Conservation (phyloP, 306 rosid species). For the Crotalaria pallida region DNA sequence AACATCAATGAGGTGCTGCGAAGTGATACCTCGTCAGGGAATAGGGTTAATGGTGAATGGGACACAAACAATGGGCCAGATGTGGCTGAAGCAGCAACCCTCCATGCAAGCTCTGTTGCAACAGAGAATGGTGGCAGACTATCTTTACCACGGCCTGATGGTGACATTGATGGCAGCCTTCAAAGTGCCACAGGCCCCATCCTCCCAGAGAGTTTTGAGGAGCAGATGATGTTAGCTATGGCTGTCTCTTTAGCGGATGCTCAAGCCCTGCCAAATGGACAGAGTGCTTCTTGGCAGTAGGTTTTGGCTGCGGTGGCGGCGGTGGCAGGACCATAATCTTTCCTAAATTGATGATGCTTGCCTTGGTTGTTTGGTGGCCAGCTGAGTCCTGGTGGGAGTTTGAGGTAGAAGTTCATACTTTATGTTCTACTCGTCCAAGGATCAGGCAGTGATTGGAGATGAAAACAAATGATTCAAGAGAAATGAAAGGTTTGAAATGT, state of each 20-base stretch:
- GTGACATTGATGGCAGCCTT: conserved; percentile 49
- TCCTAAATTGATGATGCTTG: conserved; percentile 30
- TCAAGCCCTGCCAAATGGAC: conserved; percentile 52
- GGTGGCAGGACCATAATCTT: too few relatives aligned
- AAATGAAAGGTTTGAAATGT: conserved; percentile 56
- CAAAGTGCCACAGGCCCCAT: conserved; percentile 47
- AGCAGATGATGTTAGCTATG: conserved; percentile 98
- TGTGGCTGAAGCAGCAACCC: conserved; percentile 50
- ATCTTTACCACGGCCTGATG: conserved; percentile 36
- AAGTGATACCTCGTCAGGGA: conserved; percentile 26
- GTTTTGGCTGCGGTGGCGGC: conserved; percentile 18
- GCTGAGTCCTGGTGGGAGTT: conserved; percentile 31
- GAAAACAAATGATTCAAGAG: conserved; percentile 53
- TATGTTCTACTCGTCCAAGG: conserved; percentile 31
- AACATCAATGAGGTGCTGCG: conserved; percentile 35
- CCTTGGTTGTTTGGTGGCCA: conserved; percentile 29
- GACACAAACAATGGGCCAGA: conserved; percentile 41
- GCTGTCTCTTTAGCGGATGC: conserved; percentile 96
- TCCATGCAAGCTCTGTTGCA: conserved; percentile 52
- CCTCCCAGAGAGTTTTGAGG: conserved; percentile 89
- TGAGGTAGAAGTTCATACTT: conserved; percentile 26
- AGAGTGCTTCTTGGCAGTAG: conserved; percentile 75
- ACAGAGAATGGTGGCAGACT: conserved; percentile 44
- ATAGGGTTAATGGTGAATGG: conserved; percentile 49
- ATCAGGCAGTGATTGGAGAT: conserved; percentile 49